Conservation (phyloP, 1,284 basidiomycete species). For the Mycosarcoma mackinlayi region DNA sequence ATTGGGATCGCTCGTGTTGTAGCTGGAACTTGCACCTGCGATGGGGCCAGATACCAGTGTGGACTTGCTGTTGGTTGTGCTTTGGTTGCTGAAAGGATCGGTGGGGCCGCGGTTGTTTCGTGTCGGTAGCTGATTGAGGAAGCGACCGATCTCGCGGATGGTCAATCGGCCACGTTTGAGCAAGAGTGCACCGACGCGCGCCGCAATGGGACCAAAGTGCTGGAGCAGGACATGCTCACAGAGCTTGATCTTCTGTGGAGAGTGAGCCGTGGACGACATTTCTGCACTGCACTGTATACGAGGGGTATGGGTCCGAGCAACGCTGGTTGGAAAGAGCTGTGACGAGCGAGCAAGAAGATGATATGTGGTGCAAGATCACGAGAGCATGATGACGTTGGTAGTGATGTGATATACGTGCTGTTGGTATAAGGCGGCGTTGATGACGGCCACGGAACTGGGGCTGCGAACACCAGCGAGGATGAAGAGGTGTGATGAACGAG, state of each 20-base stretch:
- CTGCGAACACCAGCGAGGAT: background rate
- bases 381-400: conserved; percentile 3
- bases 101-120: conserved; percentile 36
- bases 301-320: too few species aligned
- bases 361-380: conserved; percentile 1
- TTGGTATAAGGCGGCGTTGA: background rate
- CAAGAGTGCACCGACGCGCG: conserved; percentile 80
- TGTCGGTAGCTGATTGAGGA: conserved; percentile 49
- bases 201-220: conserved; percentile 81
- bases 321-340: background rate
- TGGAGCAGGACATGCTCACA: conserved; percentile 80
- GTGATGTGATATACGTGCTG: too few species aligned
- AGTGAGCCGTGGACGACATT: conserved; percentile 48
- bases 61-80: conserved; percentile 21
- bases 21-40: conserved; percentile 40
- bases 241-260: conserved; percentile 69
- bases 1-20: conserved; percentile 71
- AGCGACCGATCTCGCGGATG: conserved; percentile 71
- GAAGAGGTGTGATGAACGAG: background rate
- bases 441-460: background rate
- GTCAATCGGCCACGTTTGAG: conserved; percentile 85
- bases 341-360: background rate
- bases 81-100: conserved; percentile 33
- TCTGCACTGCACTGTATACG: background rate
- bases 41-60: conserved; percentile 33